These are phyloP conservation scores for Clarireedia sp. DNA, from an alignment of 2,329 filamentous ascomycete genomes.

Conservation along the genomic window DNA sequence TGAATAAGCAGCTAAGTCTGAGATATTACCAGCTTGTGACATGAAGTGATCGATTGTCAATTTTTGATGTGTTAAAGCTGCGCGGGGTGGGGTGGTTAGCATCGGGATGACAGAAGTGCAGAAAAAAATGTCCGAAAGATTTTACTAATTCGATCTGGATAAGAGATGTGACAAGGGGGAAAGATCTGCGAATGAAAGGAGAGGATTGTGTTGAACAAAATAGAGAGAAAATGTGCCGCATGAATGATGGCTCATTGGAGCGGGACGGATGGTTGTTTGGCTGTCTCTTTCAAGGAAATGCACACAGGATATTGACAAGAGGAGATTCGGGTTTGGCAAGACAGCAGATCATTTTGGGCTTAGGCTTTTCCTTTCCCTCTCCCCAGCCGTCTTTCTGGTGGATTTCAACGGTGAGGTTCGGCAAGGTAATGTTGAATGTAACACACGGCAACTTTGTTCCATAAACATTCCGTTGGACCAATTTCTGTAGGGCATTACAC, in stretches of 20 bases:
- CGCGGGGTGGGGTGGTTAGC: slow-evolving; percentile 15
- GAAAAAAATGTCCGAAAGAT: neutral
- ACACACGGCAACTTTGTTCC: slow-evolving; percentile 7
- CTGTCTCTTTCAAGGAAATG: neutral
- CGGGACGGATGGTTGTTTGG: neutral
- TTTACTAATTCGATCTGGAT: slow-evolving; percentile 2
- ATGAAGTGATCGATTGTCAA: slow-evolving; percentile 29
- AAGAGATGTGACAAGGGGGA: neutral
- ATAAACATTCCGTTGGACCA: slow-evolving; percentile 9
- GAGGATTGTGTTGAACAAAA: neutral
- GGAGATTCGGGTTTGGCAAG: neutral
- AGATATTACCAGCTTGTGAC: slow-evolving; percentile 31
- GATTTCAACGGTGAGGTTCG: neutral
- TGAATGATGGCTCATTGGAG: neutral
- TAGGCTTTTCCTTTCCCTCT: neutral
- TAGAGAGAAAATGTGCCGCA: neutral
- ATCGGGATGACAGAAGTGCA: neutral
- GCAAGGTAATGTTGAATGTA: slow-evolving; percentile 1
- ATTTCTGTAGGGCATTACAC: slow-evolving; percentile 8
- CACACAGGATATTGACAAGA: neutral
- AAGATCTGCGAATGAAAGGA: neutral
- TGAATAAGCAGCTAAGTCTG: slow-evolving; percentile 28
- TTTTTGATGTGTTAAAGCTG: slow-evolving; percentile 23
- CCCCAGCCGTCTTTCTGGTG: neutral
- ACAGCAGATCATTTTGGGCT: neutral